Conservation (phyloP, 805 yeast species). For the Candida schatavii region DNA sequence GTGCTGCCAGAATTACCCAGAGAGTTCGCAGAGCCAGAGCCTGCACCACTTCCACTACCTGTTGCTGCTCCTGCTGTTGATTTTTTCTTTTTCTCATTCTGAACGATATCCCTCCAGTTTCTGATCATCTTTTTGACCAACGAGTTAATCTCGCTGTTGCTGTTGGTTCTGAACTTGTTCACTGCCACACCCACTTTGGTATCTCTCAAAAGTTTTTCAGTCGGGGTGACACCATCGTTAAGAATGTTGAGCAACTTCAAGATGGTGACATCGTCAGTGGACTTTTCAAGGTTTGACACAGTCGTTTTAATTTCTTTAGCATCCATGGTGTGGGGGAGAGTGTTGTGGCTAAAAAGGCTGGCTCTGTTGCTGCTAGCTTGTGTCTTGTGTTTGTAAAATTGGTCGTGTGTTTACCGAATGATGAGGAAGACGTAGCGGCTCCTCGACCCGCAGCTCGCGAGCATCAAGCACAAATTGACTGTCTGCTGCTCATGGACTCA, state of each 20-base stretch:
- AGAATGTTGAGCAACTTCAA: constrained; percentile 63
- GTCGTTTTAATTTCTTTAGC: constrained; percentile 69
- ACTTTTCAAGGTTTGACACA: constrained; percentile 71
- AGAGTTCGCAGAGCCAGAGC: constrained; percentile 3
- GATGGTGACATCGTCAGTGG: constrained; percentile 58
- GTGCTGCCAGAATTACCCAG: constrained; percentile 8
- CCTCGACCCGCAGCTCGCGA: too few species aligned
- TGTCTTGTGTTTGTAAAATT: too few species aligned
- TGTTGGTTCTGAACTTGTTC: constrained; percentile 73
- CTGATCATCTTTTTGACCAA: constrained; percentile 81
- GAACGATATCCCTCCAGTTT: constrained; percentile 88
- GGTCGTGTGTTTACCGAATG: too few species aligned
- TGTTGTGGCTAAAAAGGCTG: too few species aligned
- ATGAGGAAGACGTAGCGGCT: too few species aligned
- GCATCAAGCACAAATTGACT: too few species aligned
- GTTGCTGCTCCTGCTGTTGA: constrained; percentile 5
- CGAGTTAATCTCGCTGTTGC: constrained; percentile 62
- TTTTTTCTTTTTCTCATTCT: constrained; percentile 53
- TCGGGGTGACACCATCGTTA: constrained; percentile 72
- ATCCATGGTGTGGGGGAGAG: constrained; percentile 48
- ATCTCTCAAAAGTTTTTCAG: constrained; percentile 82
- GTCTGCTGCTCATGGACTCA: too few species aligned
- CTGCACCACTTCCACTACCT: constrained; percentile 9
- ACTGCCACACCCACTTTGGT: constrained; percentile 98
- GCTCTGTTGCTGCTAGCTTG: too few species aligned